Conservation (phyloP, 2,329 filamentous ascomycete genomes). For the Fusarium begoniae region DNA sequence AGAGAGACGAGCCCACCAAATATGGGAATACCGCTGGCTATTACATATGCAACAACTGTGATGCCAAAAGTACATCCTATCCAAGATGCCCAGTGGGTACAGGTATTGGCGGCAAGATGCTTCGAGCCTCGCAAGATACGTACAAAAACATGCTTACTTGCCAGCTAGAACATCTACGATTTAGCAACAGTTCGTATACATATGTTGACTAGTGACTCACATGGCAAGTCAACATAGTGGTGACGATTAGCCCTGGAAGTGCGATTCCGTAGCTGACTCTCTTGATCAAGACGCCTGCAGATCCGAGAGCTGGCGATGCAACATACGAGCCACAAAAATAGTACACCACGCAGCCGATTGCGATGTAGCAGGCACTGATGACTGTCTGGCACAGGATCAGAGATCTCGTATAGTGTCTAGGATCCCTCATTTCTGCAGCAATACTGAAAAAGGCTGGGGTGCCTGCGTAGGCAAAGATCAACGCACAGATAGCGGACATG, state of each 20-base stretch:
- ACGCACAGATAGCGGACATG: conserved; percentile 42
- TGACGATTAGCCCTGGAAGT: conserved; percentile 41
- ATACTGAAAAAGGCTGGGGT: conserved; percentile 47
- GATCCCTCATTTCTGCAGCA: conserved; percentile 46
- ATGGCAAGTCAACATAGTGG: conserved; percentile 35
- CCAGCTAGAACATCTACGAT: background rate
- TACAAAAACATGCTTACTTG: conserved; percentile 7
- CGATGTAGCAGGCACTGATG: conserved; percentile 45
- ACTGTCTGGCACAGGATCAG: conserved; percentile 40
- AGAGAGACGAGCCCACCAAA: conserved; percentile 41
- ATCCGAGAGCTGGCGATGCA: conserved; percentile 56
- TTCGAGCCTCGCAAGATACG: conserved; percentile 38
- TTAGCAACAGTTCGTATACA: background rate
- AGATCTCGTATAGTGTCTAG: conserved; percentile 26
- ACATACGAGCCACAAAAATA: conserved; percentile 57
- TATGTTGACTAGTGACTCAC: background rate
- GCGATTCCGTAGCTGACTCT: conserved; percentile 53
- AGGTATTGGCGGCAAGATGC: conserved; percentile 41
- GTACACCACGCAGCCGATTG: conserved; percentile 52
- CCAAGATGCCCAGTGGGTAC: conserved; percentile 45
- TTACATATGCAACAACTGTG: conserved; percentile 38
- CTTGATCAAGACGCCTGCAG: conserved; percentile 52
- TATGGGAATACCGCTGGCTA: conserved; percentile 29
- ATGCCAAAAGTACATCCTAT: conserved; percentile 40
- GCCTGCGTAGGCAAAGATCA: conserved; percentile 51